phyloP scores from a whole-genome alignment of 2,329 filamentous ascomycete species.

The Botrytis fabae region DNA sequence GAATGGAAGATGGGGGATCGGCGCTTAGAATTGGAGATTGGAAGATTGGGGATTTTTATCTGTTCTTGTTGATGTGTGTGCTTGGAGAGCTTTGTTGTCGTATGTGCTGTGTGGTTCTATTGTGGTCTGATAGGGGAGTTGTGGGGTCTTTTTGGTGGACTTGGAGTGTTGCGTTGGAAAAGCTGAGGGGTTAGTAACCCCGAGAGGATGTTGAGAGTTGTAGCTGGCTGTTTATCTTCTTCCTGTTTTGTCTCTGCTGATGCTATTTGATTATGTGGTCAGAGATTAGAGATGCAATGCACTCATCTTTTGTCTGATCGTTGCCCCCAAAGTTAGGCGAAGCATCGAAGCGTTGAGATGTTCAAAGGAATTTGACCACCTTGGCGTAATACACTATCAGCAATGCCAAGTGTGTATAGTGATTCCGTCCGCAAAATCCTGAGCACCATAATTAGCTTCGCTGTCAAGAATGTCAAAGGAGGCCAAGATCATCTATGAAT shows the following conservation, averaged over 20 bases:
- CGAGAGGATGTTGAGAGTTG: accelerated
- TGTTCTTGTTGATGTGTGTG: background rate
- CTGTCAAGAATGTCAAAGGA: background rate
- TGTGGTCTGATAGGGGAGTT: background rate
- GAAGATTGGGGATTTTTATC: background rate
- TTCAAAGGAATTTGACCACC: background rate
- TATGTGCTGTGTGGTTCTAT: background rate
- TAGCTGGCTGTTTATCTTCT: background rate
- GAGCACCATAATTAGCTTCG: background rate
- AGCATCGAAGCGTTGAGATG: background rate
- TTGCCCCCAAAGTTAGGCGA: background rate
- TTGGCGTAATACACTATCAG: background rate
- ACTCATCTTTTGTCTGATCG: background rate
- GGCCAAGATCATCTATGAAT: background rate
- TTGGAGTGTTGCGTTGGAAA: background rate
- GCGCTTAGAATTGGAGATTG: background rate
- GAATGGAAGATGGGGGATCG: background rate
- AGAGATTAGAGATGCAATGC: background rate
- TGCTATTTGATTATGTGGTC: background rate
- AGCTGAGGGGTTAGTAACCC: background rate
- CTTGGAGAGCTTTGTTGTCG: background rate
- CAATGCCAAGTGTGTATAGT: background rate
- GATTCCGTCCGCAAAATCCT: background rate
- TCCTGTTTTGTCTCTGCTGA: background rate
- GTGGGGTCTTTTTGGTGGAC: background rate